Base-by-base conservation (phyloP, 352 stramenopile species). In the Pythium pyrilobum region DNA sequence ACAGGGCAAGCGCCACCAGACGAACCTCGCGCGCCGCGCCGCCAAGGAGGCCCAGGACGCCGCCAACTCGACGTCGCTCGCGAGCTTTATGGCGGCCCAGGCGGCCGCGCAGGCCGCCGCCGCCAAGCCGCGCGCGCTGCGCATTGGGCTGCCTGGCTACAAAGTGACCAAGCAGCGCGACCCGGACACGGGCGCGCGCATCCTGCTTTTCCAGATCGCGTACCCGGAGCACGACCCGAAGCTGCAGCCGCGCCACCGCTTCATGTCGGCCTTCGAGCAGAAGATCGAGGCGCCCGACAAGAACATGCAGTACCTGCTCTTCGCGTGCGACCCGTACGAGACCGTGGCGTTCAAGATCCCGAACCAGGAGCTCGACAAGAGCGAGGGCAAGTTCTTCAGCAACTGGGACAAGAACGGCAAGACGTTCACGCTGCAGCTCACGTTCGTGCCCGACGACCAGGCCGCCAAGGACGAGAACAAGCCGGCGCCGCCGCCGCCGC, bases 251-350 rank as follows among this genome's bases (percentile, higher is more conserved):
- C 82, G 97, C 11, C 96, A 99, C 72, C 83, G 97, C 32, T 99
- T 99, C 81, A 99, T 99, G 97, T 98, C 85, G 50, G 87, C 97
- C n/a, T 99, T 98, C 72, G 97, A 99, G 79, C 97, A 99, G 68
- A 91, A 96, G 43, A 87, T 99, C n/a, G 97, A 99, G 60, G 78
- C 85, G 7, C 89, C 96, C 0, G 95, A 99, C 75, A 97, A 97
- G 58, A 81, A 87, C 49, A 90, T 92, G 59, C 87, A 97, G 76
- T 99, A 99, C 66, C 68, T 99, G 13, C 71, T 99, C 13, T 97
- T 99, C 61, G 97, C 97, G 2, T 98, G 95, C 57, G 97, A 99
- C 66, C 97, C 97, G 33, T 99, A 99, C 77, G 96, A 99, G 80
- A 99, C 96, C 18, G 85, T 99, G 20, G 97, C 91, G 36, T 99